Evolutionary conservation across 108 stramenopile genomes (phyloP).

Genomic region (Conticribra guillardii): DNA sequence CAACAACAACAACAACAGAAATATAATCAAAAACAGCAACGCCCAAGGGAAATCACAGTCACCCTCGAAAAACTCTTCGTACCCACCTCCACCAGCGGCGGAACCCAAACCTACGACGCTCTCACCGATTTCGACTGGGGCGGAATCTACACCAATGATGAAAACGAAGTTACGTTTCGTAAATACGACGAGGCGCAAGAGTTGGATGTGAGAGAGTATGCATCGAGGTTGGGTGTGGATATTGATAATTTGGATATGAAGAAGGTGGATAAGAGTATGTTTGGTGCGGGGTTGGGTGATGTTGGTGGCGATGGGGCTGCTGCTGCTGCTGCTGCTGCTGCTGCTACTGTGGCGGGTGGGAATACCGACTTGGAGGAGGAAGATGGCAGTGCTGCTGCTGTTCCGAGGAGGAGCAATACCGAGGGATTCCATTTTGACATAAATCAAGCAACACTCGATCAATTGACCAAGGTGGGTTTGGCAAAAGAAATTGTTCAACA

Average conservation of each 20-base stretch:
- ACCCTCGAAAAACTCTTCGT: conserved; percentile 73
- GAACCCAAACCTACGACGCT: conserved; percentile 33
- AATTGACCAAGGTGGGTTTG: conserved; percentile 65
- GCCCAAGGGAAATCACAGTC: conserved; percentile 62
- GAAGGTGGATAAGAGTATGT: conserved; percentile 86
- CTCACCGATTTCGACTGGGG: conserved; percentile 86
- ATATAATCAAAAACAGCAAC: background rate
- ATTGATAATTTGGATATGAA: conserved; percentile 90
- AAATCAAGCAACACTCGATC: conserved; percentile 60
- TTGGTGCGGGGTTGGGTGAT: conserved; percentile 61
- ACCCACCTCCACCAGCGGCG: conserved; percentile 19
- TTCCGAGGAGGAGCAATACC: background rate
- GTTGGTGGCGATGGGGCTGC: background rate
- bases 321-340: background rate
- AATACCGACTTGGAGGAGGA: background rate
- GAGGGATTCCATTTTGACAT: conserved; percentile 53
- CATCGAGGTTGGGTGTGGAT: conserved; percentile 79
- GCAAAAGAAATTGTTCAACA: conserved; percentile 79
- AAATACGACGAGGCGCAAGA: conserved; percentile 81
- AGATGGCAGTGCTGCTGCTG: background rate
- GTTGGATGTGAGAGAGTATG: conserved; percentile 81
- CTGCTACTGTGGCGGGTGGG: background rate
- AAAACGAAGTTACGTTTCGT: conserved; percentile 67
- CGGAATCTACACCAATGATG: conserved; percentile 76
- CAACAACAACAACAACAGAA: background rate